These are phyloP conservation scores for Ogataea ganodermae DNA, from an alignment of 805 yeast genomes.

Conservation along the genomic window DNA sequence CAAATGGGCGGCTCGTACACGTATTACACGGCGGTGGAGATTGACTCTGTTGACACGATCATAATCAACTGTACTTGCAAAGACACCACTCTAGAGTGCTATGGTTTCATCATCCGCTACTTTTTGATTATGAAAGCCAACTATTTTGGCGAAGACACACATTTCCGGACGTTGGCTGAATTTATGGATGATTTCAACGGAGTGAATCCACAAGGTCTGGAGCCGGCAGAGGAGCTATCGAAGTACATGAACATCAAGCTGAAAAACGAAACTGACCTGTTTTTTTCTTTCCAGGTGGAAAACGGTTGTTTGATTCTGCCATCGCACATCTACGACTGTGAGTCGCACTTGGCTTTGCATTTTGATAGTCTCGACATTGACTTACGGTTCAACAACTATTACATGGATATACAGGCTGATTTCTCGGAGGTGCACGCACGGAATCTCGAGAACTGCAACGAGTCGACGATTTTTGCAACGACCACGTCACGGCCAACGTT, in stretches of 20 bases:
- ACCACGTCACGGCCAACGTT: slow-evolving; percentile 24
- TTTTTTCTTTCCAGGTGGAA: slow-evolving; percentile 67
- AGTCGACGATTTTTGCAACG: slow-evolving; percentile 27
- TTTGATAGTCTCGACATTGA: slow-evolving; percentile 74
- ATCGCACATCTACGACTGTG: slow-evolving; percentile 59
- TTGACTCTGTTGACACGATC: slow-evolving; percentile 70
- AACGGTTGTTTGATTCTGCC: slow-evolving; percentile 78
- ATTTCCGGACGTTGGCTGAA: slow-evolving; percentile 85
- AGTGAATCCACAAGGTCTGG: background rate
- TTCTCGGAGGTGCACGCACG: slow-evolving; percentile 56
- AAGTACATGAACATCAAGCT: slow-evolving; percentile 38
- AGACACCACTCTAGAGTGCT: slow-evolving; percentile 65
- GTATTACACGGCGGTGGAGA: slow-evolving; percentile 56
- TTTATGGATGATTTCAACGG: slow-evolving; percentile 43
- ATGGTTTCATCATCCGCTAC: slow-evolving; percentile 79
- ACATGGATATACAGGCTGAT: slow-evolving; percentile 87
- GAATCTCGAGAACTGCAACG: slow-evolving; percentile 27
- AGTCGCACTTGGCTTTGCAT: slow-evolving; percentile 59
- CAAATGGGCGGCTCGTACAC: slow-evolving; percentile 65
- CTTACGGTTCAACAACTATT: slow-evolving; percentile 83
- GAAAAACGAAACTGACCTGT: slow-evolving; percentile 76
- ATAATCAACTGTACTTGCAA: slow-evolving; percentile 65
- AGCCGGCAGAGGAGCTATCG: background rate
- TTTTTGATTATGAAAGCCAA: slow-evolving; percentile 78
- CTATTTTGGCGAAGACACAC: slow-evolving; percentile 85